Conservation (phyloP, 495 filamentous ascomycete species). For the Chaetomium fimeti region DNA sequence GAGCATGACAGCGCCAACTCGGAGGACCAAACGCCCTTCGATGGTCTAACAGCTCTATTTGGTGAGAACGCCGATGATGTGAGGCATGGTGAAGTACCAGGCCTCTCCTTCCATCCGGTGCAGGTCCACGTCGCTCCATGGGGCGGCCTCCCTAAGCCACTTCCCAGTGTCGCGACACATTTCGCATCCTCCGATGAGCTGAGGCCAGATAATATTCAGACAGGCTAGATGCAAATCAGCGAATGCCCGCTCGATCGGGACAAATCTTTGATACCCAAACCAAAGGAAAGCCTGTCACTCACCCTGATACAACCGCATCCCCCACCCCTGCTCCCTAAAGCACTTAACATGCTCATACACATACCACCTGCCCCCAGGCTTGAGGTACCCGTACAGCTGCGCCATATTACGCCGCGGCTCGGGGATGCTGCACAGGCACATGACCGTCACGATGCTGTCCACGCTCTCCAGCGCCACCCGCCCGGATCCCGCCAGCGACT, state of each 20-base stretch:
- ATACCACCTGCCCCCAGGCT: slow-evolving; percentile 65
- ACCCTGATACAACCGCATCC: slow-evolving; percentile 53
- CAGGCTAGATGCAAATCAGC: slow-evolving; percentile 30
- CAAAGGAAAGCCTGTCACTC: slow-evolving; percentile 29
- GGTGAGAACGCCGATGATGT: slow-evolving; percentile 38
- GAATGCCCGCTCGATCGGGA: neutral
- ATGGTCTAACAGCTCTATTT: slow-evolving; percentile 15
- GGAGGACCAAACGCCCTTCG: too few relatives aligned
- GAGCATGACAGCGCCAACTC: neutral
- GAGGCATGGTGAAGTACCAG: slow-evolving; percentile 52
- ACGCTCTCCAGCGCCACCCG: slow-evolving; percentile 54
- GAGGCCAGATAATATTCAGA: slow-evolving; percentile 51
- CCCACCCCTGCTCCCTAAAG: slow-evolving; percentile 42
- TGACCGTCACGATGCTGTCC: slow-evolving; percentile 66
- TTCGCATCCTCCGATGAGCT: slow-evolving; percentile 59
- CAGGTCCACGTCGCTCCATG: slow-evolving; percentile 58
- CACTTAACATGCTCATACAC: slow-evolving; percentile 68
- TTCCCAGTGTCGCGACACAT: slow-evolving; percentile 56
- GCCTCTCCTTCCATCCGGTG: slow-evolving; percentile 44
- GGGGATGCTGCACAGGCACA: slow-evolving; percentile 72
- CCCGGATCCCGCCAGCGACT: slow-evolving; percentile 44
- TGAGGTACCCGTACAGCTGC: slow-evolving; percentile 61
- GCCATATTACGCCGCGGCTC: slow-evolving; percentile 55
- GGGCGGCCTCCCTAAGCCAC: slow-evolving; percentile 52
- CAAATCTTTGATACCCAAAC: neutral